Evolutionary conservation across 2,329 filamentous ascomycete species (phyloP).

Genomic region (Epichloe amarillans): DNA sequence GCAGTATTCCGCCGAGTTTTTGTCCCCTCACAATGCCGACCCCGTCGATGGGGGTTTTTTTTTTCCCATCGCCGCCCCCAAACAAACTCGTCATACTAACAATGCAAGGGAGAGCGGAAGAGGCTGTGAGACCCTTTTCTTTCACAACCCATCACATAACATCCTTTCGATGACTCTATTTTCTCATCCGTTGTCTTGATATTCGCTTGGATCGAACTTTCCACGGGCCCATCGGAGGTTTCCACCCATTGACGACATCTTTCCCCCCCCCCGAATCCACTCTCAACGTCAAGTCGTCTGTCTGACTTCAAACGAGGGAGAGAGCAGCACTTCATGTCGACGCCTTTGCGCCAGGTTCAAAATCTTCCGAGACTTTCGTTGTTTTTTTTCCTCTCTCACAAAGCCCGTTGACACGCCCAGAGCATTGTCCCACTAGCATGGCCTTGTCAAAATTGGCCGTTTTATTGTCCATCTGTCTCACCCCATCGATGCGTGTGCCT

Average conservation of each 20-base stretch:
- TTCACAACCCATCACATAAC: background rate
- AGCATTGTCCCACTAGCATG: no score
- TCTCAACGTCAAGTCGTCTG: background rate
- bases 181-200: background rate
- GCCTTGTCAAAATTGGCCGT: no score
- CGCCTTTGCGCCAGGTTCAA: no score
- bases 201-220: background rate
- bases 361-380: no score
- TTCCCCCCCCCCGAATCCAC: background rate
- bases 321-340: no score
- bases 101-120: background rate
- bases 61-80: no score
- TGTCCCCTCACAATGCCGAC: no score
- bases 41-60: no score
- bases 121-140: background rate
- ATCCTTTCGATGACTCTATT: background rate
- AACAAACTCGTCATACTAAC: background rate
- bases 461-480: no score
- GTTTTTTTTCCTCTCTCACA: background rate
- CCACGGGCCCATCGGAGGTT: background rate
- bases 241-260: background rate
- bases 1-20: no score
- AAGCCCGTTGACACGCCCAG: no score
- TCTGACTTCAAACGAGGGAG: background rate
- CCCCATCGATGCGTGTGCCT: no score